Conservation (phyloP, 2,329 filamentous ascomycete species). For the Penicillium brevicompactum region DNA sequence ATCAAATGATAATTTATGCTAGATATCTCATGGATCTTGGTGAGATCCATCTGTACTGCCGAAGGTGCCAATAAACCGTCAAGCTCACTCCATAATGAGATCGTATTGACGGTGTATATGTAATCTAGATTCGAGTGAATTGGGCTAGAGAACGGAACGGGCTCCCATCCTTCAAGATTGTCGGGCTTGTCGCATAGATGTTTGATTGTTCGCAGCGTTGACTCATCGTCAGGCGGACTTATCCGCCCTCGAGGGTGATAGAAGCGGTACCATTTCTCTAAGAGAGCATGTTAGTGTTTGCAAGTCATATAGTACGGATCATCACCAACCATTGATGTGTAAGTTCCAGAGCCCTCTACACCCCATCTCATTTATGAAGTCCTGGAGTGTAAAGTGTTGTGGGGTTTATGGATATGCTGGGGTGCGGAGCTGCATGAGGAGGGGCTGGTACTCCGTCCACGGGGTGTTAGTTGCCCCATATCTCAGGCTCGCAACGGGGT, state of each 20-base stretch:
- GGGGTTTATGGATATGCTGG: background rate
- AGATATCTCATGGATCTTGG: background rate
- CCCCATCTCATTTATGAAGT: constrained; percentile 1
- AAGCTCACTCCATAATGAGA: constrained; percentile 12
- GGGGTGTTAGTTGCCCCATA: no score
- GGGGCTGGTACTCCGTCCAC: no score
- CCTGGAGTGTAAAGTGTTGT: background rate
- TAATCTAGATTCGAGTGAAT: constrained; percentile 24
- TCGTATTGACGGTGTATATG: constrained; percentile 28
- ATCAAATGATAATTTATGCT: no score
- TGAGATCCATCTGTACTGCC: constrained; percentile 3
- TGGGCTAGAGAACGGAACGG: constrained; percentile 23
- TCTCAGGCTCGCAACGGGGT: no score
- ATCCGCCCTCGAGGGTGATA: background rate
- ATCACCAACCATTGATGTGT: constrained; percentile 7
- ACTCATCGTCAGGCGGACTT: no score
- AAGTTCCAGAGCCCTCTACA: constrained; percentile 10
- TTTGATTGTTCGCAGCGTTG: no score
- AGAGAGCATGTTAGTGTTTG: background rate
- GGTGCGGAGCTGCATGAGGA: background rate
- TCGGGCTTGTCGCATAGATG: no score
- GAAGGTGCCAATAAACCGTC: constrained; percentile 1
- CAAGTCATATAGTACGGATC: background rate
- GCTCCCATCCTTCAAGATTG: constrained; percentile 22
- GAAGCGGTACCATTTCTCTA: constrained; percentile 28